Conservation (phyloP, 805 yeast species). For the Cyberlindnera americana region DNA sequence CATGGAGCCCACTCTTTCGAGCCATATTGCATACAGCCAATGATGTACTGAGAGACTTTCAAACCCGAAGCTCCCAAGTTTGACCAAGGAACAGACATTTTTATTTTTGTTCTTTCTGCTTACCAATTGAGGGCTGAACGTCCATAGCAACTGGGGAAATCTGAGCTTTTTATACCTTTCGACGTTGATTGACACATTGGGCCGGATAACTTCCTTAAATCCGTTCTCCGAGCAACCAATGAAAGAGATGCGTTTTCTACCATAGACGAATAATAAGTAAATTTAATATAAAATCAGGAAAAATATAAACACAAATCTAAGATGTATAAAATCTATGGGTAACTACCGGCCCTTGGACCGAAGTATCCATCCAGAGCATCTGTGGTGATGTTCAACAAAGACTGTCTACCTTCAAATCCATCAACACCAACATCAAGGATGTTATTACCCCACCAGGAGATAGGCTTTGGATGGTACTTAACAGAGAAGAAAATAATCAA, state of each 20-base stretch:
- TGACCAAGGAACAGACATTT: constrained; percentile 15
- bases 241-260: no score
- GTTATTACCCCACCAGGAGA: constrained; percentile 65
- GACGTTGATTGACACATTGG: no score
- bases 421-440: constrained; percentile 13
- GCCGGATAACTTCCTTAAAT: no score
- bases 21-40: constrained; percentile 50
- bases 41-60: constrained; percentile 42
- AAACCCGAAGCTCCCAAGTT: constrained; percentile 44
- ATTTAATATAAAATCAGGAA: no score
- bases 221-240: no score
- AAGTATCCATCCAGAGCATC: constrained; percentile 7
- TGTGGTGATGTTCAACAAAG: constrained; percentile 6
- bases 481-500: constrained; percentile 48
- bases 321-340: constrained; percentile 10
- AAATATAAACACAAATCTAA: no score
- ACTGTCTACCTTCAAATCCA: constrained; percentile 17
- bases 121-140: no score
- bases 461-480: constrained; percentile 36
- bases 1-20: constrained; percentile 36
- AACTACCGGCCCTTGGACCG: constrained; percentile 10
- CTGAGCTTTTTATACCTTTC: no score
- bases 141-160: no score
- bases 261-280: no score
- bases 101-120: no score